Percentiles rank a stretch among this genome's conserved stretches.
phyloP scores from a whole-genome alignment of 192 early-diverging fungal genomes.

The Coemansia sp. region DNA sequence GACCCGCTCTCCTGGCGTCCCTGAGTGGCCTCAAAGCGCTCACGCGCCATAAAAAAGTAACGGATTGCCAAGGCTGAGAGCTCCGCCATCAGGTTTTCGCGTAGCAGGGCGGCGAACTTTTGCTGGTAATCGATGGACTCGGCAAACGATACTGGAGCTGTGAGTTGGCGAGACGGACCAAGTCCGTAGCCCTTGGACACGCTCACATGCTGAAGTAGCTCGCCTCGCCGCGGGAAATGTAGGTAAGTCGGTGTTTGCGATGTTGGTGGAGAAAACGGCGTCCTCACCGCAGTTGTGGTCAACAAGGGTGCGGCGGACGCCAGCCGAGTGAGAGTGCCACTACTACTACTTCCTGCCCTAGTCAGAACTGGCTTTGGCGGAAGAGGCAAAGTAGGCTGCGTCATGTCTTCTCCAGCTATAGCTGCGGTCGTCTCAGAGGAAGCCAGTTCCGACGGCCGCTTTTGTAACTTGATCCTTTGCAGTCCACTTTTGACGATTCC shows the following conservation, averaged over 20 bases:
- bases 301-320: background rate
- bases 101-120: constrained; percentile 28
- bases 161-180: constrained; percentile 38
- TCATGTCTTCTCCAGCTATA: background rate
- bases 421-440: background rate
- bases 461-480: constrained; percentile 12
- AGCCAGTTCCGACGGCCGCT: constrained; percentile 15
- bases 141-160: constrained; percentile 24
- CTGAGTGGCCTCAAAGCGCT: constrained; percentile 20
- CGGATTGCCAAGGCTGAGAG: constrained; percentile 44
- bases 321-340: background rate
- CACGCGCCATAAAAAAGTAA: constrained; percentile 53
- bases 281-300: background rate
- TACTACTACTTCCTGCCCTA: background rate
- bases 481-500: constrained; percentile 3
- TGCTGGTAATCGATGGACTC: constrained; percentile 29
- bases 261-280: constrained; percentile 34
- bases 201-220: constrained; percentile 50
- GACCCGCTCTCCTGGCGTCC: constrained; percentile 3
- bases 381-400: background rate
- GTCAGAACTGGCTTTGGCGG: constrained; percentile 11
- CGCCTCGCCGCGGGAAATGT: constrained; percentile 50
- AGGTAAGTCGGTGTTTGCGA: constrained; percentile 25
- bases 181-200: constrained; percentile 50
- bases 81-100: constrained; percentile 47